Conservation (phyloP, 306 rosid species). For the Inga oerstediana region DNA sequence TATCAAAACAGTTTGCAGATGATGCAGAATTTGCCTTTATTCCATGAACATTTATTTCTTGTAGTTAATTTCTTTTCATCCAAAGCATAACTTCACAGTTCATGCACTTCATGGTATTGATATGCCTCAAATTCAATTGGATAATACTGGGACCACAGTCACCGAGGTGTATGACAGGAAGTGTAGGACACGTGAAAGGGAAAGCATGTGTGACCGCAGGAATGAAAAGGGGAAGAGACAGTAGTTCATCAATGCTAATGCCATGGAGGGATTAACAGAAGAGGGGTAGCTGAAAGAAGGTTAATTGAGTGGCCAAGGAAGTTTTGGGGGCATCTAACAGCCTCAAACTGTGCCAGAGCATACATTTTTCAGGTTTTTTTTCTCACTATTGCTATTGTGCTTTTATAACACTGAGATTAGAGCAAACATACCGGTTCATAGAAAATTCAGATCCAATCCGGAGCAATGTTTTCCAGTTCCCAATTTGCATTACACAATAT, state of each 20-base stretch:
- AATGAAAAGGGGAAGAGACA: neutral
- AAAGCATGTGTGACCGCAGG: neutral
- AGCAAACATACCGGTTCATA: neutral
- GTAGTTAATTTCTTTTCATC: neutral
- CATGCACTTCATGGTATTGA: neutral
- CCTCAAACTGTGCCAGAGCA: neutral
- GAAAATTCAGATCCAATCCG: neutral
- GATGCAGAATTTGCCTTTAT: constrained; percentile 23
- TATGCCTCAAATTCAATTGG: neutral
- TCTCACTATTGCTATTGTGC: neutral
- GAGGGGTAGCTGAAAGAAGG: neutral
- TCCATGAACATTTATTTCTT: neutral
- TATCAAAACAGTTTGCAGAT: neutral
- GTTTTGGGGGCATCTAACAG: neutral
- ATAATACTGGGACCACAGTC: neutral
- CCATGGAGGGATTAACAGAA: neutral
- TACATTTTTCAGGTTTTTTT: neutral
- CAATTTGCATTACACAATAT: neutral
- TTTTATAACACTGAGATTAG: neutral
- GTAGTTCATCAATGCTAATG: neutral
- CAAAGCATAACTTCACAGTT: constrained; percentile 3
- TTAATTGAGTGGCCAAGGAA: neutral
- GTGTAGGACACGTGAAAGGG: neutral
- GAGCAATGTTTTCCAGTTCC: neutral
- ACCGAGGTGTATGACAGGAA: neutral